These are phyloP conservation scores for Cercospora sp. DNA, from an alignment of 2,329 filamentous ascomycete genomes.

Conservation along the genomic window DNA sequence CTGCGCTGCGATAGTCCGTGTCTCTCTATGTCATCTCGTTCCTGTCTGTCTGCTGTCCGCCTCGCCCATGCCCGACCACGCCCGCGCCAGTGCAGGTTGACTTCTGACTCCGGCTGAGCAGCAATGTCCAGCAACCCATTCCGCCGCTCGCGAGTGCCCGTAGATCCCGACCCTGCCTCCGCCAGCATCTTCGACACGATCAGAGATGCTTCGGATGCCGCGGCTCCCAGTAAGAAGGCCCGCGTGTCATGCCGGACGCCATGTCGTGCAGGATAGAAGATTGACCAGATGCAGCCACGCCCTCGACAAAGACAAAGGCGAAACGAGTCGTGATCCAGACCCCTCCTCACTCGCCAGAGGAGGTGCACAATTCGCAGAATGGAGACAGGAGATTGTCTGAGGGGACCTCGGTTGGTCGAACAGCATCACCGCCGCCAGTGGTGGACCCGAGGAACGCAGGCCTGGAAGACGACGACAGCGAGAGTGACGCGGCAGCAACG, in stretches of 20 bases:
- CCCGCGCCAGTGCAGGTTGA: not conserved
- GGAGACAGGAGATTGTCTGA: conserved; percentile 22
- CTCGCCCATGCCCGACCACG: not conserved
- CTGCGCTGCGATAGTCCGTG: not conserved
- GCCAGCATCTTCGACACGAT: conserved; percentile 17
- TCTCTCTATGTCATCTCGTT: not conserved
- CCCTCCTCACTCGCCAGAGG: conserved; percentile 33
- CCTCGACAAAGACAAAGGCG: conserved; percentile 30
- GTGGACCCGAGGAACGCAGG: not conserved
- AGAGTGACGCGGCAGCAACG: conserved; percentile 25
- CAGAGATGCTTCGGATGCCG: conserved; percentile 7
- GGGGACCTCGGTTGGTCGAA: conserved; percentile 14
- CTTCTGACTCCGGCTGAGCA: not conserved
- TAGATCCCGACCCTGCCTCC: conserved; percentile 22
- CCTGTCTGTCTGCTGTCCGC: not conserved
- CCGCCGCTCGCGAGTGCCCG: conserved; percentile 31
- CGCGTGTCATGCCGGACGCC: conserved; percentile 4
- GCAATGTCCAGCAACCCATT: conserved; percentile 39
- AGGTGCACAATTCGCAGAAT: conserved; percentile 14
- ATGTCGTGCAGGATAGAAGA: conserved; percentile 10
- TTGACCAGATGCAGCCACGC: conserved; percentile 29
- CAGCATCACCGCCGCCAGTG: conserved; percentile 13
- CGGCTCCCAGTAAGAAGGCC: conserved; percentile 28
- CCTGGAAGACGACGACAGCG: conserved; percentile 25
- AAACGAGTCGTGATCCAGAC: conserved; percentile 35